Percentiles rank a stretch among this genome's conserved stretches.
These are phyloP conservation scores for Rhodotorula glutinis DNA, from an alignment of 1,284 basidiomycete genomes.

Conservation along the genomic window DNA sequence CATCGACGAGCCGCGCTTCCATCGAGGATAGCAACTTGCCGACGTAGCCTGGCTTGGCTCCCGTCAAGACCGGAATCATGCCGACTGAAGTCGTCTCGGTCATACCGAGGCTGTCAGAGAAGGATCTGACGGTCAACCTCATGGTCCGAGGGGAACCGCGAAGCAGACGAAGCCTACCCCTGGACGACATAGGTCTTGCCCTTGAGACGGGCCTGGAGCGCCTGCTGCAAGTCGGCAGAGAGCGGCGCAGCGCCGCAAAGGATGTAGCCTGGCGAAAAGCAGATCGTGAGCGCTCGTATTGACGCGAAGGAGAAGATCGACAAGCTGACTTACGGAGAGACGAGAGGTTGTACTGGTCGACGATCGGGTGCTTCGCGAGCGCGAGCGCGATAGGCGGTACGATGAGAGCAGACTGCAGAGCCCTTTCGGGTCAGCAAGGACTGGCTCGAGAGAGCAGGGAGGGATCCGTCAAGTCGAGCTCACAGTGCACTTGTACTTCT, in stretches of 20 bases:
- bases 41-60: conserved; percentile 13
- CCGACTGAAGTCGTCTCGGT: conserved; percentile 33
- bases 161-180: conserved; percentile 5
- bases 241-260: conserved; percentile 36
- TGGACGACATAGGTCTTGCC: conserved; percentile 23
- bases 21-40: conserved; percentile 30
- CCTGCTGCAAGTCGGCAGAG: conserved; percentile 23
- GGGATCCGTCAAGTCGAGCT: not conserved
- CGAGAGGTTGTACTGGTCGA: conserved; percentile 37
- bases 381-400: conserved; percentile 41
- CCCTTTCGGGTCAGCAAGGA: not conserved
- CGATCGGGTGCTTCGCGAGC: conserved; percentile 38
- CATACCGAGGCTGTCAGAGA: conserved; percentile 14
- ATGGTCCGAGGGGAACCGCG: too few relatives aligned
- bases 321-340: conserved; percentile 7
- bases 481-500: conserved; percentile 29
- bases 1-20: conserved; percentile 34
- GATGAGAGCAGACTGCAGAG: conserved; percentile 18
- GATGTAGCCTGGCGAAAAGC: conserved; percentile 23
- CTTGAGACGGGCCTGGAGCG: conserved; percentile 15
- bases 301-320: too few relatives aligned
- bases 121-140: too few relatives aligned
- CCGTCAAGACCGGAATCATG: conserved; percentile 13
- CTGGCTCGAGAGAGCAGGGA: too few relatives aligned
- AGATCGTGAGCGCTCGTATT: not conserved